Evolutionary conservation across 2,329 filamentous ascomycete species (phyloP), one percentile per base, ranked within the genome.

Genomic region (Podosphaera fusca): DNA sequence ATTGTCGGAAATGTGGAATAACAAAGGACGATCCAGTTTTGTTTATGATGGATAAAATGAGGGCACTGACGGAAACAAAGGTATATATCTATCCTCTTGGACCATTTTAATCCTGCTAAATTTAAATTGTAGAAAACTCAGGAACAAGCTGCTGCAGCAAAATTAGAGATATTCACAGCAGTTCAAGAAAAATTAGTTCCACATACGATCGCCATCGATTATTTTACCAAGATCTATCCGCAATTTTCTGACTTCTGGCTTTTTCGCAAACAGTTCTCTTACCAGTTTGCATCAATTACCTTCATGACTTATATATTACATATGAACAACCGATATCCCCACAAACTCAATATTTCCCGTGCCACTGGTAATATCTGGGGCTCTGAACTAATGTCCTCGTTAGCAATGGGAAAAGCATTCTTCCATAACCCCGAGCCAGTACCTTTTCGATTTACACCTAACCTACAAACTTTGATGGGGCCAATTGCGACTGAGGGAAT

Each of bases 291-390:
- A 29, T 81, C 89, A 1, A 77, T 96, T 61, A 95, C 92, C 0
- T 98, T 98, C 72, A 95, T 98, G 85, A 96, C 92, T 3, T 98
- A 96, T 68, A 84, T 95, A 59, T 84, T 99, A 73, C 90, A 90
- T 72, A 96, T 98, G 81, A 87, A 90, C 68, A 87, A 87, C 68
- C 85, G 92, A 35, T 95, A 92, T 69, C 94, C 92, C 4, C 87
- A 89, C 70, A 98, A 98, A 75, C 84, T 96, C 69, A 84, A 85
- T 70, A 94, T 98, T 65, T 84, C 87, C 9, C 83, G 88, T 31
- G 79, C 79, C 35, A 88, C 84, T 4, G 94, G 94, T 61, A 92
- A 94, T 66, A 85, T 98, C 63, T 98, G 94, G 94, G 89, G 88
- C 53, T 87, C 87, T 6, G 92, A 99, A 69, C 75, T 96, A 56